Evolutionary conservation across 148 eudicot genomes (phyloP).

Genomic region (Diospyros kaki): DNA sequence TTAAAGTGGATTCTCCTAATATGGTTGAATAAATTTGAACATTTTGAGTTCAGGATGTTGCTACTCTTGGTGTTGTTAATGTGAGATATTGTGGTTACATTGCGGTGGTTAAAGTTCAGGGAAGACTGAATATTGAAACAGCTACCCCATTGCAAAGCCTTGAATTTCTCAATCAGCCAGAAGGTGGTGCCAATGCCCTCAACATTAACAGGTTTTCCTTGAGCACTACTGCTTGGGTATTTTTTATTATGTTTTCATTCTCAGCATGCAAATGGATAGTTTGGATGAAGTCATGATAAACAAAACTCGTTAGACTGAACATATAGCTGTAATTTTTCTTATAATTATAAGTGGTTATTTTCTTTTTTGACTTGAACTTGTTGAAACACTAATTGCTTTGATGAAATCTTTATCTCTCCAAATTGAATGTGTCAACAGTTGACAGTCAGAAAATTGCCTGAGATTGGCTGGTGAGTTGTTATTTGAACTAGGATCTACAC

Average conservation of each 20-base stretch:
- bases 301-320: neutral
- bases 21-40: constrained; percentile 6
- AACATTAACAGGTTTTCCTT: constrained; percentile 80
- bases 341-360: neutral
- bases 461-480: constrained; percentile 3
- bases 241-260: neutral
- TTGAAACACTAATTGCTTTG: neutral
- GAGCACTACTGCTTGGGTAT: neutral
- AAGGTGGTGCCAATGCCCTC: constrained; percentile 98
- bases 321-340: neutral
- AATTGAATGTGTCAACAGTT: neutral
- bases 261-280: neutral
- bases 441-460: neutral
- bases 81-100: constrained; percentile 84
- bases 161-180: constrained; percentile 78
- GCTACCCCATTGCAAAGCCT: constrained; percentile 37
- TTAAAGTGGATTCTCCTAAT: neutral
- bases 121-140: constrained; percentile 35
- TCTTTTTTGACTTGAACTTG: neutral
- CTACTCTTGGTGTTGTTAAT: constrained; percentile 80
- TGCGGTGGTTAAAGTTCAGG: constrained; percentile 76
- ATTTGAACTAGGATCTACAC: neutral
- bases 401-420: neutral
- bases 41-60: constrained; percentile 62
- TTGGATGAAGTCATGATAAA: constrained; percentile 2